Conservation (phyloP, 2,329 filamentous ascomycete species). For the Alternaria ethzedia region DNA sequence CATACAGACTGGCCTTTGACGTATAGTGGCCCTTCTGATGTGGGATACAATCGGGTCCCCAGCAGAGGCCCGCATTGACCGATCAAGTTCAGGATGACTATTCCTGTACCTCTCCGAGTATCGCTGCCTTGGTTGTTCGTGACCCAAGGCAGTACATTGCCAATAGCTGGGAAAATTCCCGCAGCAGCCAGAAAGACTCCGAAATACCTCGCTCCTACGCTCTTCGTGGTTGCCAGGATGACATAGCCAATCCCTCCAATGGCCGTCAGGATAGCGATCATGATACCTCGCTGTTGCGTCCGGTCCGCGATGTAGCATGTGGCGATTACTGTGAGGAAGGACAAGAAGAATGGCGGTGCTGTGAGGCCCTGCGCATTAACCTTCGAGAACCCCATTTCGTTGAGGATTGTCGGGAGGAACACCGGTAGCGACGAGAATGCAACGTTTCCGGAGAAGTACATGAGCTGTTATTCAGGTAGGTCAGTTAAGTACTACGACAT, state of each 20-base stretch:
- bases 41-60: constrained; percentile 45
- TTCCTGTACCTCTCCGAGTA: constrained; percentile 69
- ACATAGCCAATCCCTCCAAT: constrained; percentile 69
- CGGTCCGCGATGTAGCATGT: constrained; percentile 71
- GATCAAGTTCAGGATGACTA: constrained; percentile 71
- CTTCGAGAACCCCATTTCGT: constrained; percentile 69
- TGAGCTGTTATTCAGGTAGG: constrained; percentile 21
- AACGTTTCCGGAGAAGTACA: constrained; percentile 48
- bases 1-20: constrained; percentile 46
- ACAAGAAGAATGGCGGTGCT: constrained; percentile 72
- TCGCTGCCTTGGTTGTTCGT: constrained; percentile 73
- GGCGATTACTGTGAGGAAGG: constrained; percentile 67
- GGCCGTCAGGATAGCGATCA: constrained; percentile 63
- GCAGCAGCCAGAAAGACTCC: constrained; percentile 63
- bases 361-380: constrained; percentile 75
- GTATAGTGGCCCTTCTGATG: constrained; percentile 40
- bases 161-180: constrained; percentile 71
- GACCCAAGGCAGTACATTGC: constrained; percentile 74
- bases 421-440: constrained; percentile 62
- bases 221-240: constrained; percentile 65
- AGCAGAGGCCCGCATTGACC: constrained; percentile 58
- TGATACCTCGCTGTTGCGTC: constrained; percentile 67
- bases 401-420: constrained; percentile 53
- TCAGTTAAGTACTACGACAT: not conserved
- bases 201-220: constrained; percentile 57